These are phyloP conservation scores for Neurospora cerealis DNA, from an alignment of 495 filamentous ascomycete genomes.

Conservation along the genomic window DNA sequence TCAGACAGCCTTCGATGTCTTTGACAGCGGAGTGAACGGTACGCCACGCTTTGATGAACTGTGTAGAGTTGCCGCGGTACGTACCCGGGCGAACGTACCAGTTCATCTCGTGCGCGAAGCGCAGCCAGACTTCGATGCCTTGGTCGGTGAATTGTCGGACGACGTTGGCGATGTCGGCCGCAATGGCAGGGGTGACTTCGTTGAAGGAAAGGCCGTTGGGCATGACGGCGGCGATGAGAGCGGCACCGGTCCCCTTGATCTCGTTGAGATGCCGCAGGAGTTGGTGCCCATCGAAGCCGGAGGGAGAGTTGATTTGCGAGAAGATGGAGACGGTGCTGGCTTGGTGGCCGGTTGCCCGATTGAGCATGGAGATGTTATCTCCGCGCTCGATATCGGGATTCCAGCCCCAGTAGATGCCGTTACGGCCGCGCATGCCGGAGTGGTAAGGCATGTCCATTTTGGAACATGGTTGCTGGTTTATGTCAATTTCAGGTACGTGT, in stretches of 20 bases:
- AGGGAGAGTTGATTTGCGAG: conserved; percentile 4
- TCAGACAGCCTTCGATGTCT: background rate
- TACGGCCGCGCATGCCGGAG: background rate
- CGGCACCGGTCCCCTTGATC: background rate
- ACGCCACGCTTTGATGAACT: conserved; percentile 7
- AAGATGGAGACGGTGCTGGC: conserved; percentile 1
- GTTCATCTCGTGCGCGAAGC: conserved; percentile 11
- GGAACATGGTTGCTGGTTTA: conserved; percentile 1
- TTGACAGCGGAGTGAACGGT: background rate
- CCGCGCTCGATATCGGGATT: conserved; percentile 1
- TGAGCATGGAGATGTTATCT: conserved; percentile 1
- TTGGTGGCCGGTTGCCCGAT: background rate
- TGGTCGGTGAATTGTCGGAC: conserved; percentile 3
- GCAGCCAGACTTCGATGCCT: conserved; percentile 8
- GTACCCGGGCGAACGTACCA: conserved; percentile 5
- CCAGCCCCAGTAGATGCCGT: conserved; percentile 7
- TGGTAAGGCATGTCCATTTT: background rate
- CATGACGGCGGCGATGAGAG: conserved; percentile 5
- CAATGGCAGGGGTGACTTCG: conserved; percentile 3
- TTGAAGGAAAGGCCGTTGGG: conserved; percentile 3
- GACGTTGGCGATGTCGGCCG: conserved; percentile 2
- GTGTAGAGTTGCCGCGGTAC: background rate
- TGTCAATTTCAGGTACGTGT: background rate
- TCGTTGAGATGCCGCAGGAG: background rate
- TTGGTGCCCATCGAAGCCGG: conserved; percentile 4